phyloP scores from a whole-genome alignment of 225 moss, liverwort and hornwort species.

The Pseudisothecium myosuroides region DNA sequence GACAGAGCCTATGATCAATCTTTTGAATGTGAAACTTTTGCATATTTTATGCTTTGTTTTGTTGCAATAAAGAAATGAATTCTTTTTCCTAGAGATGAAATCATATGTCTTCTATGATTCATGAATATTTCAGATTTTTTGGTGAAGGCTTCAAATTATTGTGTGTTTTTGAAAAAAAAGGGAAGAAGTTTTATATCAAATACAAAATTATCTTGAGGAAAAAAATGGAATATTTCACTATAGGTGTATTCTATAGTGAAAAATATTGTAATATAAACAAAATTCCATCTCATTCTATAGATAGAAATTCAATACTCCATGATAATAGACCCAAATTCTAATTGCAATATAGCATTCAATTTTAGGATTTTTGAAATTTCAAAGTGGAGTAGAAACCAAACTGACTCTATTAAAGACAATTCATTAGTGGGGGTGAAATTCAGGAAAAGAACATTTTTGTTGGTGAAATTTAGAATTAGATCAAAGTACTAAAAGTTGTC shows the following conservation, averaged over 20 bases:
- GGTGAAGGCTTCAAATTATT: background rate
- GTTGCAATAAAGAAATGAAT: background rate
- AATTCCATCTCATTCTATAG: background rate
- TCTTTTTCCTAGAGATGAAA: background rate
- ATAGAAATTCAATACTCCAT: background rate
- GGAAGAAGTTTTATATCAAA: background rate
- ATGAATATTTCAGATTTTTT: background rate
- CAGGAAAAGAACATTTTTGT: accelerated
- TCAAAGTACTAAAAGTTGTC: too few species aligned
- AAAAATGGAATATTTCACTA: too few species aligned
- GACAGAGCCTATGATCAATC: accelerated
- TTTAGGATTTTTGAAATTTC: background rate
- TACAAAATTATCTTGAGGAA: background rate
- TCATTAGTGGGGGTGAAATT: background rate
- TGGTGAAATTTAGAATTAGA: background rate
- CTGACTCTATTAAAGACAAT: background rate
- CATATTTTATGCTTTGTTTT: background rate
- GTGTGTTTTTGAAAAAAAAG: background rate
- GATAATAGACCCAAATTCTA: too few species aligned
- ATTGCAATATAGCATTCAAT: too few species aligned
- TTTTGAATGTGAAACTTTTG: background rate
- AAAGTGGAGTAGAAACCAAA: background rate
- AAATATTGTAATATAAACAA: background rate
- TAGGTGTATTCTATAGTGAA: background rate
- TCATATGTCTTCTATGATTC: background rate